These are phyloP conservation scores for Botrytis paeoniae DNA, from an alignment of 2,329 filamentous ascomycete species.

Conservation along the genomic window DNA sequence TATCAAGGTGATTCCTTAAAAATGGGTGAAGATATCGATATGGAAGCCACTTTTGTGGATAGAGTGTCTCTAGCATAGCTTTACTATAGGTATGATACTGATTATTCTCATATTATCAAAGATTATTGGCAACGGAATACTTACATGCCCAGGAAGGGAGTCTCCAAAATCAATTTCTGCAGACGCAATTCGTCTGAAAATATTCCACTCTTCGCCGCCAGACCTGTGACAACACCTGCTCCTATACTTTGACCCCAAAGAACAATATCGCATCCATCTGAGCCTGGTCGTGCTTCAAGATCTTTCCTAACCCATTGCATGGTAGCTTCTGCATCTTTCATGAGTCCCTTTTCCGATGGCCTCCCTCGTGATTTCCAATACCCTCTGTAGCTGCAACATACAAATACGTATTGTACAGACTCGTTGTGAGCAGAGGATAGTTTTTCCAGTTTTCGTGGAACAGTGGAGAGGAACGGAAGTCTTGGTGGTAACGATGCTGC, in stretches of 20 bases:
- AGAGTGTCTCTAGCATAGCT: constrained; percentile 68
- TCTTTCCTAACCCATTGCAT: constrained; percentile 56
- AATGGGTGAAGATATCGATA: constrained; percentile 75
- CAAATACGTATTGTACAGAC: constrained; percentile 45
- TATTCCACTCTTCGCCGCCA: constrained; percentile 21
- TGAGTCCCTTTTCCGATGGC: constrained; percentile 67
- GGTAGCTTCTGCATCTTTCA: constrained; percentile 64
- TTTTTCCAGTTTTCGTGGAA: constrained; percentile 47
- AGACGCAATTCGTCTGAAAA: constrained; percentile 33
- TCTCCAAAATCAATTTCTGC: constrained; percentile 64
- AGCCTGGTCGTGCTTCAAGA: constrained; percentile 34
- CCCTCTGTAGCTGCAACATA: constrained; percentile 51
- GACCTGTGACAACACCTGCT: constrained; percentile 65
- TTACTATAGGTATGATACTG: constrained; percentile 33
- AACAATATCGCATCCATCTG: constrained; percentile 42
- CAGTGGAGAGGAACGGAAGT: constrained; percentile 54
- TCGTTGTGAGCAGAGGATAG: constrained; percentile 19
- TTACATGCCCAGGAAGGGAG: constrained; percentile 66
- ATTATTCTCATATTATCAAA: neutral
- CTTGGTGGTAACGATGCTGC: constrained; percentile 57
- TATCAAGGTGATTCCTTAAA: constrained; percentile 61
- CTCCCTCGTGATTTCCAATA: constrained; percentile 76
- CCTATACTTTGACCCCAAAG: constrained; percentile 80
- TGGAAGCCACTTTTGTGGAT: constrained; percentile 76
- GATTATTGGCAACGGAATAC: neutral